Evolutionary conservation across 108 stramenopile genomes (phyloP).

Genomic region (Fragilaria radians): DNA sequence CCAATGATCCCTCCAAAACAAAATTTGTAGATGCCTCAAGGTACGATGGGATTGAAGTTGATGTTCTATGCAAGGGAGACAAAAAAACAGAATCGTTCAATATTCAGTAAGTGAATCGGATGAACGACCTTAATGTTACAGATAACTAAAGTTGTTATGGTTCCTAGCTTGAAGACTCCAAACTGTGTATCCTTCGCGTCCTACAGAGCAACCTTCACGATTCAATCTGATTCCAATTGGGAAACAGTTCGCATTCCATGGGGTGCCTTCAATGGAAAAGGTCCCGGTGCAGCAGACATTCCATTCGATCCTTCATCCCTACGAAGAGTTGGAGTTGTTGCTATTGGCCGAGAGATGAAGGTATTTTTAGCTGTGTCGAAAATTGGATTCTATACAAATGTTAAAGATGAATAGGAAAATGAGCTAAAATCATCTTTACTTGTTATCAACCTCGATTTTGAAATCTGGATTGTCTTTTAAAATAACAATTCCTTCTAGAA

Average conservation of each 20-base stretch:
- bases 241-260: conserved; percentile 53
- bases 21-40: conserved; percentile 51
- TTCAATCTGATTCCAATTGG: conserved; percentile 37
- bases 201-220: conserved; percentile 43
- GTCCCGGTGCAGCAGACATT: conserved; percentile 42
- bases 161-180: conserved; percentile 41
- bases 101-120: conserved; percentile 47
- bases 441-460: conserved; percentile 37
- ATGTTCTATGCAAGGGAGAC: conserved; percentile 45
- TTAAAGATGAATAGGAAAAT: too few species aligned
- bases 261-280: conserved; percentile 43
- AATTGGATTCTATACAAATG: conserved; percentile 41
- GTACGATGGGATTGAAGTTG: conserved; percentile 69
- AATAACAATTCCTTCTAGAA: conserved; percentile 96
- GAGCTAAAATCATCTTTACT: conserved; percentile 3
- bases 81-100: conserved; percentile 50
- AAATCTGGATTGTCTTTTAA: conserved; percentile 87
- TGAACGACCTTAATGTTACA: neutral
- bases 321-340: conserved; percentile 52
- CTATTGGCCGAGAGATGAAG: conserved; percentile 58
- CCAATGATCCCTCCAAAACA: conserved; percentile 35
- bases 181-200: conserved; percentile 45
- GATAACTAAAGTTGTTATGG: neutral
- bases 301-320: conserved; percentile 33
- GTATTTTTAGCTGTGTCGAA: conserved; percentile 45